Evolutionary conservation across 2,329 filamentous ascomycete species (phyloP), one percentile per base, ranked within the genome.

Genomic region (Aspergillus pseudotamarii): DNA sequence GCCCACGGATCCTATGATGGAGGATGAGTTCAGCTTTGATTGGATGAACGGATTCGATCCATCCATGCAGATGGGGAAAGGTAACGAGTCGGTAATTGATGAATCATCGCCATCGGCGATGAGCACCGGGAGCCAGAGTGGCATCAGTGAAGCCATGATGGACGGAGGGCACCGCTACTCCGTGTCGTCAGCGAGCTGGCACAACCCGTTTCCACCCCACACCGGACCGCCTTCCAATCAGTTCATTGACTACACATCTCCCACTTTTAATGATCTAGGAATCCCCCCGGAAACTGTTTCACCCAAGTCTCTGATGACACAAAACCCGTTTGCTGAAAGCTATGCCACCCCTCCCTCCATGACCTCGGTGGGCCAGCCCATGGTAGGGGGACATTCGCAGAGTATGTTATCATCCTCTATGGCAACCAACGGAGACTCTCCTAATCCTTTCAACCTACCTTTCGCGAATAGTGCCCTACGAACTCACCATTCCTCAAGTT

Each of bases 61-160:
- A 72, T 88, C 91, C 53, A 87, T 94, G 83, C 86, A 86, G 9
- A 89, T 93, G 75, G 85, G 84, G 70, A 87, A 86, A 61, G 81
- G 83, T 60, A 91, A 90, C 72, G 93, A 97, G 70, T 90, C 89
- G 68, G 93, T 92, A 32, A 87, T 97, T 59, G 94, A 97, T 72
- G 93, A 91, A 63, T 98, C 95, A 12, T 98, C 95, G 16, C 95
- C 95, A 19, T 98, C 95, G 10, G 93, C 93, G 54, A 94, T 98
- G 77, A 98, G 94, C 81, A 96, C 92, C 50, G 92, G 92, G 63
- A 98, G 94, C 79, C 94, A 96, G 74, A 94, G 91, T 76, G 77
- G 77, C 12, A 77, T 77, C 55, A 96, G 92, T 78, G 95, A 98
- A 75, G 88, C 93, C 64, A 93, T 97, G 90, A 84, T 95, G 62